Conservation (phyloP, 495 filamentous ascomycete species). For the Tetracladium marchalianum region DNA sequence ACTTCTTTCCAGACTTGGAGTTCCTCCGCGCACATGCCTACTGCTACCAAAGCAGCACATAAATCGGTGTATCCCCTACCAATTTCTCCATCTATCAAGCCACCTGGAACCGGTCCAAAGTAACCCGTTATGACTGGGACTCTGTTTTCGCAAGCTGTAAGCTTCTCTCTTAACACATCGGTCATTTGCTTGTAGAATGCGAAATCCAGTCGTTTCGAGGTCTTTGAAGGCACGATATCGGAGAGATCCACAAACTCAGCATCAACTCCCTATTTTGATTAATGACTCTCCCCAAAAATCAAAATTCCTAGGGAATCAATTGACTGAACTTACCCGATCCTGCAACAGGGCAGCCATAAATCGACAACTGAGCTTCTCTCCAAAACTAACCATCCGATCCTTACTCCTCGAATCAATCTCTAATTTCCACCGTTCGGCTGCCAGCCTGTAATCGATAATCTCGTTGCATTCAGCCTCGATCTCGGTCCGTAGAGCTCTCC, state of each 20-base stretch:
- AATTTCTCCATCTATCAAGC: conserved; percentile 63
- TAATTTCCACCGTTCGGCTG: conserved; percentile 46
- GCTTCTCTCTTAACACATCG: conserved; percentile 50
- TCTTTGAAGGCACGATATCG: conserved; percentile 57
- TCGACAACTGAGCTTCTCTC: conserved; percentile 85
- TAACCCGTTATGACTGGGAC: conserved; percentile 78
- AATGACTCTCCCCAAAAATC: too few species aligned
- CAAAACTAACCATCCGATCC: conserved; percentile 84
- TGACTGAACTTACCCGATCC: conserved; percentile 39
- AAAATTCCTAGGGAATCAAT: background rate
- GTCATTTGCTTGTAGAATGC: conserved; percentile 73
- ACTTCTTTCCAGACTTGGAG: conserved; percentile 93
- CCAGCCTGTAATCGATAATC: conserved; percentile 43
- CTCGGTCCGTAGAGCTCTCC: conserved; percentile 41
- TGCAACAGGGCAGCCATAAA: conserved; percentile 76
- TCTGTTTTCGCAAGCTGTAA: conserved; percentile 56
- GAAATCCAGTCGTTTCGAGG: conserved; percentile 54
- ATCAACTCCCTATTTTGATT: conserved; percentile 45
- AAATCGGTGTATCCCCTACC: conserved; percentile 87
- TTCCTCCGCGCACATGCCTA: conserved; percentile 66
- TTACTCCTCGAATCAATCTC: conserved; percentile 73
- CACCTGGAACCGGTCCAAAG: conserved; percentile 78
- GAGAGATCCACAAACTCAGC: conserved; percentile 82
- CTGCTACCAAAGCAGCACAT: conserved; percentile 73
- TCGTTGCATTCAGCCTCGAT: conserved; percentile 65